A percentile compares a stretch with the other conserved stretches of the same genome.
Conservation (phyloP, 495 filamentous ascomycete species). For the Aspergillus panamensis region DNA sequence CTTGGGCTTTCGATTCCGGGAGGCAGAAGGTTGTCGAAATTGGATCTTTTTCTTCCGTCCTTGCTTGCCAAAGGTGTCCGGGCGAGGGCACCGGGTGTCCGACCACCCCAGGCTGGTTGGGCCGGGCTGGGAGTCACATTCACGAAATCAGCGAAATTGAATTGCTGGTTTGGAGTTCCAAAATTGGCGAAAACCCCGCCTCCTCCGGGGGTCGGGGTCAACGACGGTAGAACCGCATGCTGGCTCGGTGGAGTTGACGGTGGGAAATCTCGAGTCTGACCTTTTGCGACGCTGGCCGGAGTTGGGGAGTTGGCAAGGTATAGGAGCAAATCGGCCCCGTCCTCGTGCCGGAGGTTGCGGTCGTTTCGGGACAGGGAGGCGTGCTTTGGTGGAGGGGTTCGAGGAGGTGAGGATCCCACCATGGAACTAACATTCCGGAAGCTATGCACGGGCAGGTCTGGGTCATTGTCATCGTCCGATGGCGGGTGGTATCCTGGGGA, state of each 20-base stretch:
- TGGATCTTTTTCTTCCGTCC: slow-evolving; percentile 55
- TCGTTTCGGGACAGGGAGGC: slow-evolving; percentile 45
- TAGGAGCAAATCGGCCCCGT: slow-evolving; percentile 86
- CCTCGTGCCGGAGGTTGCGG: slow-evolving; percentile 56
- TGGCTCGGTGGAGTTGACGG: slow-evolving; percentile 87
- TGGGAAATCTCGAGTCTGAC: slow-evolving; percentile 51
- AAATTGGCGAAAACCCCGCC: slow-evolving; percentile 55
- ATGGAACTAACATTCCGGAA: slow-evolving; percentile 57
- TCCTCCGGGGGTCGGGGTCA: slow-evolving; percentile 77
- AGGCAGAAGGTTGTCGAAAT: slow-evolving; percentile 63
- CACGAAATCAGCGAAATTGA: slow-evolving; percentile 96
- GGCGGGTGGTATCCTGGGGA: slow-evolving; percentile 58
- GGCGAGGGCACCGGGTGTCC: slow-evolving; percentile 50
- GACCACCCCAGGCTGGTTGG: slow-evolving; percentile 70
- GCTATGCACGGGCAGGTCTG: slow-evolving; percentile 68
- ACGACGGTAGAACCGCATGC: slow-evolving; percentile 56
- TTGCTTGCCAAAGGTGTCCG: slow-evolving; percentile 59
- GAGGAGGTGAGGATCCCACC: slow-evolving; percentile 70
- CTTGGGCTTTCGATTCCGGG: slow-evolving; percentile 42
- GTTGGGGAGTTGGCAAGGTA: slow-evolving; percentile 93
- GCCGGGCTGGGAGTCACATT: slow-evolving; percentile 96
- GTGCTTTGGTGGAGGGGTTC: slow-evolving; percentile 71
- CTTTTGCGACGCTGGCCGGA: slow-evolving; percentile 56
- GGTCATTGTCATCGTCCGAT: slow-evolving; percentile 77
- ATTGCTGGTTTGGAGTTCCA: slow-evolving; percentile 60